Conservation (phyloP, 2,329 filamentous ascomycete species). For the Akanthomyces lecanii region DNA sequence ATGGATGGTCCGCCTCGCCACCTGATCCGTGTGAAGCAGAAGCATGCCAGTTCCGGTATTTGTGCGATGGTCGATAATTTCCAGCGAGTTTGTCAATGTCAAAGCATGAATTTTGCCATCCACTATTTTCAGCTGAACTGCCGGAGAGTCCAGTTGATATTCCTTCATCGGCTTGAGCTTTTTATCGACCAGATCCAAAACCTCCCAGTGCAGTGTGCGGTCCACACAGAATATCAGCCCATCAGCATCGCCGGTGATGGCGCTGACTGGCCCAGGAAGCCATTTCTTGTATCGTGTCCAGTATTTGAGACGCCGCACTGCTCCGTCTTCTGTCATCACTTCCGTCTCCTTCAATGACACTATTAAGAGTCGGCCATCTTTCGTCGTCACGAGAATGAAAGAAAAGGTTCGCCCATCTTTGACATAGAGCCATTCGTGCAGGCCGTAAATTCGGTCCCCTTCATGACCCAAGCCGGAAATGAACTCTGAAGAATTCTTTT, state of each 20-base stretch:
- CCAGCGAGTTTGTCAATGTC: conserved; percentile 51
- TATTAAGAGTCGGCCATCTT: conserved; percentile 51
- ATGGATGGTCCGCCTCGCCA: conserved; percentile 41
- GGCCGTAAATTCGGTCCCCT: conserved; percentile 55
- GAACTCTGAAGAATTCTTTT: conserved; percentile 39
- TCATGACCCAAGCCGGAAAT: conserved; percentile 53
- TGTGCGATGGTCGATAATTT: conserved; percentile 48
- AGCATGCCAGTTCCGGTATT: conserved; percentile 34
- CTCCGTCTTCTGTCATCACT: conserved; percentile 18
- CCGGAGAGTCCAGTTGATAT: conserved; percentile 50
- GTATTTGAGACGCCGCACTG: conserved; percentile 38
- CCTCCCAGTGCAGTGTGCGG: conserved; percentile 50
- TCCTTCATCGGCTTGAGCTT: conserved; percentile 45
- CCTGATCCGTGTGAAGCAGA: conserved; percentile 43
- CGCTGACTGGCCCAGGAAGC: conserved; percentile 47
- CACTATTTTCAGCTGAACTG: conserved; percentile 44
- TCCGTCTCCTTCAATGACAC: conserved; percentile 41
- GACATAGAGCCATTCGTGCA: conserved; percentile 61
- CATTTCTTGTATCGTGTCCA: conserved; percentile 48
- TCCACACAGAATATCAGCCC: conserved; percentile 55
- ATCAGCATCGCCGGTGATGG: conserved; percentile 51
- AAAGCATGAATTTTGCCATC: conserved; percentile 48
- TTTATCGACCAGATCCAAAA: conserved; percentile 47
- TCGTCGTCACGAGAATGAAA: conserved; percentile 59
- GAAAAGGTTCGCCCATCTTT: conserved; percentile 56